phyloP scores from a whole-genome alignment of 2,329 filamentous ascomycete genomes.

The Cercospora sojina region DNA sequence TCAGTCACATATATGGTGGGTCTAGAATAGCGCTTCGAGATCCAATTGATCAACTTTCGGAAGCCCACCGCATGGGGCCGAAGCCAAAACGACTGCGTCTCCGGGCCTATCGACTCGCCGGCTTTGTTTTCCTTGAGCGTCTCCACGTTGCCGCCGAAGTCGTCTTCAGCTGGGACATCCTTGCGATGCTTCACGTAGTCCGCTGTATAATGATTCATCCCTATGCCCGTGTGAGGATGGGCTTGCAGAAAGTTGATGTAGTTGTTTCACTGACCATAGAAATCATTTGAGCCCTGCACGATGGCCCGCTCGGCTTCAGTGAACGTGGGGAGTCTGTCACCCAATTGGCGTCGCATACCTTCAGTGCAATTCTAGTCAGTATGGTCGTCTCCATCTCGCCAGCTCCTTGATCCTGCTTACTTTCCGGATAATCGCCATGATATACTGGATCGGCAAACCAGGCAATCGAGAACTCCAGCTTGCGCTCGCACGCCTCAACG shows the following conservation, averaged over 20 bases:
- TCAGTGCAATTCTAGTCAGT: slow-evolving; percentile 11
- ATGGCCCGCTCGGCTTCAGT: slow-evolving; percentile 69
- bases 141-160: slow-evolving; percentile 75
- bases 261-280: slow-evolving; percentile 61
- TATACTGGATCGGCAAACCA: slow-evolving; percentile 92
- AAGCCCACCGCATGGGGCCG: slow-evolving; percentile 74
- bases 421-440: slow-evolving; percentile 77
- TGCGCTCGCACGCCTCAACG: slow-evolving; percentile 72
- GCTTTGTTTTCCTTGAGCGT: slow-evolving; percentile 65
- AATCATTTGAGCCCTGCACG: slow-evolving; percentile 86
- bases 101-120: slow-evolving; percentile 72
- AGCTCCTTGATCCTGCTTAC: slow-evolving; percentile 35
- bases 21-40: slow-evolving; percentile 71
- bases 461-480: slow-evolving; percentile 81
- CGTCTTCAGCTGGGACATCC: slow-evolving; percentile 56
- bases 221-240: neutral
- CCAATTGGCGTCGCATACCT: slow-evolving; percentile 73
- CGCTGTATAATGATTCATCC: slow-evolving; percentile 77
- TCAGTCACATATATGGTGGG: slow-evolving; percentile 86
- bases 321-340: slow-evolving; percentile 71
- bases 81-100: slow-evolving; percentile 81
- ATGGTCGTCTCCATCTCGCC: neutral
- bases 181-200: slow-evolving; percentile 78
- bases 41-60: slow-evolving; percentile 72
- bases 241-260: slow-evolving; percentile 9